Base-by-base conservation (phyloP, 305 asterid genomes). In the Vinca major region DNA sequence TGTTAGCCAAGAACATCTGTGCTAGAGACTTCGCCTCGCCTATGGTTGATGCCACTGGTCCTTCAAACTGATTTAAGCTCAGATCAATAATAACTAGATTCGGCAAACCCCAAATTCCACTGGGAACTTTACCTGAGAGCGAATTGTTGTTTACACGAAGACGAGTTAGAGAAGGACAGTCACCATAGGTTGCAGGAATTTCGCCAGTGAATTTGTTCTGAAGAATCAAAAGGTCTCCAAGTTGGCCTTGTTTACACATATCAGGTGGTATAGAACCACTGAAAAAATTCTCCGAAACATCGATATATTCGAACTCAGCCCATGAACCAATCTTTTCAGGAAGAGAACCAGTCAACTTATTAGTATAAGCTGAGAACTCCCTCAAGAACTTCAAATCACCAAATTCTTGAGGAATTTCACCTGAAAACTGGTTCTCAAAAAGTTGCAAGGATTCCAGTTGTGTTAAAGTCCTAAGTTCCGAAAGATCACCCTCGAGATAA, bases 261-360 rank as follows among this genome's bases (percentile, higher is more conserved):
- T 80, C 81, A 10, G 68, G 83, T 72, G 97, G 98, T 74, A 92
- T 68, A 2, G 84, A 69, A 66, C 98, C 98, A 63, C 82, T 85
- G 36, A 92, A 61, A 36, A 78, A 74, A 79, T 92, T 92, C 48
- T 73, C 77, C 7, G 98, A 84, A 17, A 86, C 86, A 74, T 92
- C 98, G 55, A 92, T 69, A 7, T 77, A 83, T 4, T 7, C 74
- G 81, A 92, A 79, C 71, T 78, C 82, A 20, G 97, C 88, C 61
- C 81, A 77, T 80, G 71, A 66, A 10, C 98, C 98, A 73, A 92
- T 56, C 33, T 64, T 73, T 37, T 52, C 69, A 26, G 98, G 97
- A 10, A 90, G 69, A 57, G 68, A 33, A 13, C 98, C 98, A 0
- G 89, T 77, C 44, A 92, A 79, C 1, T 62, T 84, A 85, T 92